These are phyloP conservation scores for Exophiala phaeomuriformis DNA, from an alignment of 2,329 filamentous ascomycete species.

Conservation along the genomic window DNA sequence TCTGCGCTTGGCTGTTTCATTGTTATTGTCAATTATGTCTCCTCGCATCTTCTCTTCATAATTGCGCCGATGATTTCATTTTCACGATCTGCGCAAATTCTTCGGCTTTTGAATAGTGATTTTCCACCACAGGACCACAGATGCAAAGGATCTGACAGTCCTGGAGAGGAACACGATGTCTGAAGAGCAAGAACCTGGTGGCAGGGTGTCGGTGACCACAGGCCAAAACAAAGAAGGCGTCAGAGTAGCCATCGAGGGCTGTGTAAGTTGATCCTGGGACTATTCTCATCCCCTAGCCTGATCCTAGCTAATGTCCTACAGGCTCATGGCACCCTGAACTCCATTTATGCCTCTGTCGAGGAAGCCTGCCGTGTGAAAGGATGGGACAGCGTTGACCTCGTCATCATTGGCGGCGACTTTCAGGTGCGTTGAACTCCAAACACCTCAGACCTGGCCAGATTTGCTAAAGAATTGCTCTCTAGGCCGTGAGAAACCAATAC, in stretches of 20 bases:
- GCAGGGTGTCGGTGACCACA: not conserved
- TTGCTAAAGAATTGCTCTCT: constrained; percentile 10
- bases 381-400: constrained; percentile 76
- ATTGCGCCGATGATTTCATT: no score
- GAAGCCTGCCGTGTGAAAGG: constrained; percentile 61
- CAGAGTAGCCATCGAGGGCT: constrained; percentile 78
- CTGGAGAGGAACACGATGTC: not conserved
- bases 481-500: constrained; percentile 79
- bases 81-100: no score
- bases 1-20: not conserved
- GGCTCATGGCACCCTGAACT: constrained; percentile 87
- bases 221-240: constrained; percentile 32
- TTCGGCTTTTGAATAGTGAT: not conserved
- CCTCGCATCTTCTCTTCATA: not conserved
- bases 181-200: not conserved
- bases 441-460: not conserved
- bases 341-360: constrained; percentile 76
- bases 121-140: not conserved
- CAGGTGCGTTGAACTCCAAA: constrained; percentile 49
- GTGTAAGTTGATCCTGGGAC: constrained; percentile 50
- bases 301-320: constrained; percentile 32
- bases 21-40: not conserved
- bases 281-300: not conserved
- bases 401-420: constrained; percentile 96
- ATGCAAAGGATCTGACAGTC: not conserved